Conservation (phyloP, 331 rosid genomes). For the Quercus tomentella region DNA sequence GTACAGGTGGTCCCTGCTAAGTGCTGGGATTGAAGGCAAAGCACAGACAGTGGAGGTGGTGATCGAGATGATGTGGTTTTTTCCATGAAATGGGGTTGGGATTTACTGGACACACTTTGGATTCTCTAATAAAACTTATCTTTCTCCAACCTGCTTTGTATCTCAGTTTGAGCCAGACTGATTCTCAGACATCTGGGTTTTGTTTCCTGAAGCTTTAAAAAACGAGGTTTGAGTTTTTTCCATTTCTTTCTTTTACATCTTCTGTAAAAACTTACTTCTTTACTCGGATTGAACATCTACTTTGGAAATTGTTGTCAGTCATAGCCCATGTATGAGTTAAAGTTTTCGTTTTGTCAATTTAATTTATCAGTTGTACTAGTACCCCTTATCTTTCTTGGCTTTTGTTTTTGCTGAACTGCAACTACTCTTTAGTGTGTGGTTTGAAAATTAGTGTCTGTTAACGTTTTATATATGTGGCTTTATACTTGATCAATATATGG, state of each 20-base stretch:
- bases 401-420: not conserved
- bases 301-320: conserved; percentile 6
- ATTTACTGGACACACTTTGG: conserved; percentile 3
- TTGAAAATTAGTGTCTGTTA: not conserved
- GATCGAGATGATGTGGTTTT: conserved; percentile 25
- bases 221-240: conserved; percentile 11
- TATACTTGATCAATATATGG: not conserved
- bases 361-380: not conserved
- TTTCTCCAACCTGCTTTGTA: not conserved
- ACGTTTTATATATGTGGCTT: not conserved
- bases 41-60: conserved; percentile 21
- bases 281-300: not conserved
- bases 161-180: not conserved
- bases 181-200: not conserved
- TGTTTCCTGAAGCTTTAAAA: conserved; percentile 1
- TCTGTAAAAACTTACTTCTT: not conserved
- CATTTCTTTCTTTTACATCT: not conserved
- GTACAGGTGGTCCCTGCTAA: conserved; percentile 8
- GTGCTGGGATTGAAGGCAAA: conserved; percentile 7
- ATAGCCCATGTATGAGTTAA: not conserved
- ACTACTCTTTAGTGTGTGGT: not conserved
- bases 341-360: not conserved
- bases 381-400: not conserved
- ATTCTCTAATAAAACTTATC: not conserved
- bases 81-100: conserved; percentile 9